Conservation (phyloP, 257 asterid species). For the Eucommia ulmoides region DNA sequence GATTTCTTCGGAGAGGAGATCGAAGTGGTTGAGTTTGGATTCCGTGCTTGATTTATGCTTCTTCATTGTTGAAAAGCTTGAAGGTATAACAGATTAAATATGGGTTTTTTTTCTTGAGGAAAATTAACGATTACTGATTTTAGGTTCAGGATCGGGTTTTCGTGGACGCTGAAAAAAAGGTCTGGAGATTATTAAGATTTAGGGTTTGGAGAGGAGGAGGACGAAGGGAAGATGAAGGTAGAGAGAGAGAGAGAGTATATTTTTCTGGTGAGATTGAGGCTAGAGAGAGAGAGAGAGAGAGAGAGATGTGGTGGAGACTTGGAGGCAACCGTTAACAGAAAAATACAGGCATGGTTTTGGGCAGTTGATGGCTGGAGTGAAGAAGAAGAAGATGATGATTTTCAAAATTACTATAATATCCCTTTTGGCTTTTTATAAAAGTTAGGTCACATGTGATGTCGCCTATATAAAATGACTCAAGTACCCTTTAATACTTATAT, state of each 20-base stretch:
- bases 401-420: constrained; percentile 16
- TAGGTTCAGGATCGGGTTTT: constrained; percentile 8
- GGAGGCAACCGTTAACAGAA: constrained; percentile 40
- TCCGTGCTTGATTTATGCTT: constrained; percentile 26
- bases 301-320: constrained; percentile 10
- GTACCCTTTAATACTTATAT: background rate
- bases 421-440: constrained; percentile 14
- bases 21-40: constrained; percentile 26
- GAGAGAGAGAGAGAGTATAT: background rate
- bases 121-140: background rate
- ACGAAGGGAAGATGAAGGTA: background rate
- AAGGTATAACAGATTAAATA: constrained; percentile 4
- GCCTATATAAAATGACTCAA: background rate
- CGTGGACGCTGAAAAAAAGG: background rate
- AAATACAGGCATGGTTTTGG: constrained; percentile 16
- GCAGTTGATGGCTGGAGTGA: constrained; percentile 23
- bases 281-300: background rate
- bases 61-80: constrained; percentile 40
- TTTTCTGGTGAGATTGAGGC: background rate
- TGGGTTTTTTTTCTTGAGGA: background rate
- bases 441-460: constrained; percentile 1
- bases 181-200: background rate
- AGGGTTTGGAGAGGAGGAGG: background rate
- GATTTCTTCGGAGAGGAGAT: constrained; percentile 23
- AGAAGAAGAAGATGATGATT: constrained; percentile 18